Percentiles rank a stretch among this genome's conserved stretches.
Evolutionary conservation across 495 filamentous ascomycete species (phyloP).

Genomic region (Aspergillus haitiensis): DNA sequence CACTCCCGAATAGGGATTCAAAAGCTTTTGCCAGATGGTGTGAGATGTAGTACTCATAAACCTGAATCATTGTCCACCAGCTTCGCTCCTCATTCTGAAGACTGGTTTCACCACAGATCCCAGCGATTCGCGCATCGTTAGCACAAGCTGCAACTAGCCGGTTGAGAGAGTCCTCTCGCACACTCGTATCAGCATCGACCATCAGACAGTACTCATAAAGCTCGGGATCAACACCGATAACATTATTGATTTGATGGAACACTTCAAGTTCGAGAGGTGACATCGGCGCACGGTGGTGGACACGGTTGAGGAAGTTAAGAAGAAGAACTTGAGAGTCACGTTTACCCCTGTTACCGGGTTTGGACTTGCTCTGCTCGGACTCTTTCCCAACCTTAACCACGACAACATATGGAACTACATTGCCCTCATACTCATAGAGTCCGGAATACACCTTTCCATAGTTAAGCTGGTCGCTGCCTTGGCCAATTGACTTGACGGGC

Average conservation of each 20-base stretch:
- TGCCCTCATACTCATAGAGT: constrained; percentile 95
- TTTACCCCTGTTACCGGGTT: constrained; percentile 97
- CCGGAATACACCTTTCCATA: constrained; percentile 99
- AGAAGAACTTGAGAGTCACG: constrained; percentile 90
- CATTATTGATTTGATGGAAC: constrained; percentile 98
- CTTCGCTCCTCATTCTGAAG: constrained; percentile 89
- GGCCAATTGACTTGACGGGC: constrained; percentile 86
- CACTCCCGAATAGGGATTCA: constrained; percentile 91
- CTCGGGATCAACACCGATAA: constrained; percentile 96
- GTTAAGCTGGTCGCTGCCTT: constrained; percentile 90
- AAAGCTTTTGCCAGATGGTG: constrained; percentile 94
- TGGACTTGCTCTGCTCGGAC: constrained; percentile 85
- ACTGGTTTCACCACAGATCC: constrained; percentile 96
- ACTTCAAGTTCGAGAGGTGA: constrained; percentile 94
- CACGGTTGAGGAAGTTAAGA: constrained; percentile 91
- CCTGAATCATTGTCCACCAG: constrained; percentile 99
- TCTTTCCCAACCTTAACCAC: constrained; percentile 97
- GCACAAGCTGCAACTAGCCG: constrained; percentile 89
- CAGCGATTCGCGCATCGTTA: constrained; percentile 92
- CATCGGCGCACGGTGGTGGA: constrained; percentile 93
- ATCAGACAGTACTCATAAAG: constrained; percentile 97
- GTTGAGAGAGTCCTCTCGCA: constrained; percentile 88
- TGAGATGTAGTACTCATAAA: constrained; percentile 97
- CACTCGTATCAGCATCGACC: constrained; percentile 97
- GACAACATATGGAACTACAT: constrained; percentile 94